Percentiles rank a stretch among this genome's conserved stretches.
Evolutionary conservation across 1,284 basidiomycete genomes (phyloP).

Genomic region (Boletellus deceptivus): DNA sequence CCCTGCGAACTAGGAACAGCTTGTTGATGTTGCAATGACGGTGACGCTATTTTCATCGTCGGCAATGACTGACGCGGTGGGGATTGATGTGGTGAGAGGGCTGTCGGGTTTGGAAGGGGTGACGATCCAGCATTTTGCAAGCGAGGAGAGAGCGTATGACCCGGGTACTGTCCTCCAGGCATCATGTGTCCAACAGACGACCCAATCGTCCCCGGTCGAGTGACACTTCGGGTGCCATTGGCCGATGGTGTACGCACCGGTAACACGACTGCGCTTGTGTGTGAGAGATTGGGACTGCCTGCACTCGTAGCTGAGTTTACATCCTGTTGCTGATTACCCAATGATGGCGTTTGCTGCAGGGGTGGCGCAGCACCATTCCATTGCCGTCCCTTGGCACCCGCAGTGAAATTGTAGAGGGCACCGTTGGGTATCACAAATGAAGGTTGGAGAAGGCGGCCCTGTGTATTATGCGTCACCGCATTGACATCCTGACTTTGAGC

Average conservation of each 20-base stretch:
- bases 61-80: conserved; percentile 56
- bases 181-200: conserved; percentile 36
- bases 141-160: conserved; percentile 53
- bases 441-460: conserved; percentile 32
- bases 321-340: conserved; percentile 30
- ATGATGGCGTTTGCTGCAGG: conserved; percentile 33
- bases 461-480: conserved; percentile 35
- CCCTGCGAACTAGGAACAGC: conserved; percentile 43
- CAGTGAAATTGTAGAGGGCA: conserved; percentile 36
- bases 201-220: conserved; percentile 33
- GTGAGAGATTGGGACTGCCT: conserved; percentile 35
- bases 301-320: conserved; percentile 30
- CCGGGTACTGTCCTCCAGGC: conserved; percentile 39
- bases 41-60: conserved; percentile 53
- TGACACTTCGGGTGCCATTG: conserved; percentile 49
- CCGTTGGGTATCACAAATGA: conserved; percentile 36
- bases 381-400: conserved; percentile 39
- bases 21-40: conserved; percentile 64
- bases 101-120: conserved; percentile 41
- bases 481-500: conserved; percentile 41
- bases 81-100: conserved; percentile 47
- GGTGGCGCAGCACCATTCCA: conserved; percentile 35
- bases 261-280: conserved; percentile 33
- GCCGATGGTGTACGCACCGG: conserved; percentile 53
- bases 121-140: conserved; percentile 49